Conservation (phyloP, 1,139 yeast species). For the Trichomonascaceae sp. region DNA sequence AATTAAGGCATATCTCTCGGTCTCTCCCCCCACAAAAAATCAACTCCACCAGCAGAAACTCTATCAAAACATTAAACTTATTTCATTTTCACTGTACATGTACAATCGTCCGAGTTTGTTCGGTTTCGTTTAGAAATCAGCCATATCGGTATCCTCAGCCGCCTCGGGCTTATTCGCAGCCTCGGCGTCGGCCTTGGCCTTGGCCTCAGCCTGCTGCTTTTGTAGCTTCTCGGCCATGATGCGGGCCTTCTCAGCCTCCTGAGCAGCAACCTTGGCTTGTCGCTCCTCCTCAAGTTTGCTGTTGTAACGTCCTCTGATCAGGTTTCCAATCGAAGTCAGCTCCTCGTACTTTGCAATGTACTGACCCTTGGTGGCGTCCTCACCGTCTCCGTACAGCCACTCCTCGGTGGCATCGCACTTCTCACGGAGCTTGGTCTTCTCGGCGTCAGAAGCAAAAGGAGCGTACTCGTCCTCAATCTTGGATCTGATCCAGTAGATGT, state of each 20-base stretch:
- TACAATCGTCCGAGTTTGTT: too few relatives aligned
- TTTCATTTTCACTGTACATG: too few relatives aligned
- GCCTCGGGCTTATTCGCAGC: too few relatives aligned
- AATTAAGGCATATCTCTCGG: too few relatives aligned
- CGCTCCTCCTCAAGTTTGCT: constrained; percentile 93
- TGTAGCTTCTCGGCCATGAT: constrained; percentile 86
- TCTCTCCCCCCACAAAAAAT: too few relatives aligned
- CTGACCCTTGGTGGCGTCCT: constrained; percentile 90
- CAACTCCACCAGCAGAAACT: too few relatives aligned
- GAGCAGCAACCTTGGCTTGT: constrained; percentile 75
- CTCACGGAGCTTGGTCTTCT: constrained; percentile 64
- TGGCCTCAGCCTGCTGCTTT: constrained; percentile 47
- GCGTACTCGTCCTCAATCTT: constrained; percentile 88
- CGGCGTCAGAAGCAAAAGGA: constrained; percentile 79
- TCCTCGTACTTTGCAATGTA: constrained; percentile 98
- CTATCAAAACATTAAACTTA: too few relatives aligned
- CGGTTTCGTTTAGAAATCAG: too few relatives aligned
- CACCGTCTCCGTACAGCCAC: constrained; percentile 97
- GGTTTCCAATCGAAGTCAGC: constrained; percentile 86
- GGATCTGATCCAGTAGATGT: constrained; percentile 94
- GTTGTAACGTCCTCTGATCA: constrained; percentile 88
- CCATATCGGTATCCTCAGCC: too few relatives aligned
- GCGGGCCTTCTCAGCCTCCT: constrained; percentile 72
- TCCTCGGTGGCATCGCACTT: constrained; percentile 83
- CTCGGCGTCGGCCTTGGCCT: constrained; percentile 19